phyloP scores from a whole-genome alignment of 2,329 filamentous ascomycete genomes.

The Apiospora marii region DNA sequence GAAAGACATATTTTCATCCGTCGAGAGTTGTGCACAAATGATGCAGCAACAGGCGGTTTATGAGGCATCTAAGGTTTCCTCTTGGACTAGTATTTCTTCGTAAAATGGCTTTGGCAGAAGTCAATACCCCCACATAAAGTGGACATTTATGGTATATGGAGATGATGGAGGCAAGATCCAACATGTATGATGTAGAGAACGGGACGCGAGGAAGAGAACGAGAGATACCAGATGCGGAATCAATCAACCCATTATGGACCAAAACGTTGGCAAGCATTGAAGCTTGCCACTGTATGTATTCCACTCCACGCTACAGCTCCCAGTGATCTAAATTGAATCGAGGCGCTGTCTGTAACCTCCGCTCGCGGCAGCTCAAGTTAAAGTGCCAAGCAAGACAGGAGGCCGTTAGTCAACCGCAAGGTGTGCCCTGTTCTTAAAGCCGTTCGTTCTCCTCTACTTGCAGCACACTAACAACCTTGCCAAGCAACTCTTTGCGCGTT shows the following conservation, averaged over 20 bases:
- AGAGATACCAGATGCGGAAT: background rate
- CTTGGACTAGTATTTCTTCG: slow-evolving; percentile 12
- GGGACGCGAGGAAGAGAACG: background rate
- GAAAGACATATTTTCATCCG: background rate
- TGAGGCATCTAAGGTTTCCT: background rate
- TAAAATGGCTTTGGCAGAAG: slow-evolving; percentile 7
- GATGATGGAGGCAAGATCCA: background rate
- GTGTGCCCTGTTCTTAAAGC: background rate
- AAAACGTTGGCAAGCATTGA: background rate
- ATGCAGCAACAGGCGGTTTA: background rate
- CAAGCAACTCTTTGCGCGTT: background rate
- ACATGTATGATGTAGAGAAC: slow-evolving; percentile 15
- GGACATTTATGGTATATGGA: slow-evolving; percentile 4
- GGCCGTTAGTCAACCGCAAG: background rate
- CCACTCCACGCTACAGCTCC: background rate
- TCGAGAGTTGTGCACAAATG: background rate
- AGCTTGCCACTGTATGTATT: no score
- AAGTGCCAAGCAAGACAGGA: background rate
- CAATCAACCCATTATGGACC: slow-evolving; percentile 6
- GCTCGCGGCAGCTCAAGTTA: background rate
- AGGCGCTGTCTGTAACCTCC: background rate
- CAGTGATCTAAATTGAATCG: background rate
- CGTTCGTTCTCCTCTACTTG: background rate
- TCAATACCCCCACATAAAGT: slow-evolving; percentile 8
- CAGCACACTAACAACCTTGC: background rate